Conservation (phyloP, 2,329 filamentous ascomycete species). For the Clathrospora elynae region DNA sequence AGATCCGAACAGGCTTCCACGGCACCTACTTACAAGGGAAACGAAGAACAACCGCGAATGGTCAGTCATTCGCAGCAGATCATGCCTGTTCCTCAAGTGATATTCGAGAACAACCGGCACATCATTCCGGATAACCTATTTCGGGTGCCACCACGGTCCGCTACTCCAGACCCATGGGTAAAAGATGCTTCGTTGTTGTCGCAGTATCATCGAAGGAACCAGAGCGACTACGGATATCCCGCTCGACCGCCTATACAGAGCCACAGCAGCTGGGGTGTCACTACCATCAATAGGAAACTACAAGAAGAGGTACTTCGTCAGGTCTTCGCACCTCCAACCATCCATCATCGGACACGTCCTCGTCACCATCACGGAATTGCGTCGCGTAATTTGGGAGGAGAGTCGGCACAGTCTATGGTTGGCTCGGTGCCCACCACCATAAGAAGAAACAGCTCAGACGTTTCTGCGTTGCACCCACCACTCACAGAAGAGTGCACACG, state of each 20-base stretch:
- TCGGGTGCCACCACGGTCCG: conserved; percentile 59
- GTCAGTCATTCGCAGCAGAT: conserved; percentile 78
- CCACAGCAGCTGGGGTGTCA: conserved; percentile 78
- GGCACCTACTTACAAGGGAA: conserved; percentile 12
- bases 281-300: conserved; percentile 83
- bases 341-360: conserved; percentile 77
- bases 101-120: conserved; percentile 91
- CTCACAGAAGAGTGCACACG: conserved; percentile 47
- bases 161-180: conserved; percentile 46
- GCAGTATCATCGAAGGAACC: conserved; percentile 44
- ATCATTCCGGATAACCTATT: conserved; percentile 88
- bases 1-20: conserved; percentile 24
- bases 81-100: conserved; percentile 81
- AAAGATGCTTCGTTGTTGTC: conserved; percentile 35
- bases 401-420: conserved; percentile 32
- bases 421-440: conserved; percentile 42
- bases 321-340: conserved; percentile 82
- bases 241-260: conserved; percentile 54
- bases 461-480: conserved; percentile 35
- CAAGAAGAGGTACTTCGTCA: conserved; percentile 92
- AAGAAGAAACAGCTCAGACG: conserved; percentile 48
- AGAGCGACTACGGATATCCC: conserved; percentile 40
- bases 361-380: conserved; percentile 70
- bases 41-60: conserved; percentile 50
- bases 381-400: conserved; percentile 44